phyloP scores from a whole-genome alignment of 192 early-diverging fungal species.

The Dimargaris xerosporica region DNA sequence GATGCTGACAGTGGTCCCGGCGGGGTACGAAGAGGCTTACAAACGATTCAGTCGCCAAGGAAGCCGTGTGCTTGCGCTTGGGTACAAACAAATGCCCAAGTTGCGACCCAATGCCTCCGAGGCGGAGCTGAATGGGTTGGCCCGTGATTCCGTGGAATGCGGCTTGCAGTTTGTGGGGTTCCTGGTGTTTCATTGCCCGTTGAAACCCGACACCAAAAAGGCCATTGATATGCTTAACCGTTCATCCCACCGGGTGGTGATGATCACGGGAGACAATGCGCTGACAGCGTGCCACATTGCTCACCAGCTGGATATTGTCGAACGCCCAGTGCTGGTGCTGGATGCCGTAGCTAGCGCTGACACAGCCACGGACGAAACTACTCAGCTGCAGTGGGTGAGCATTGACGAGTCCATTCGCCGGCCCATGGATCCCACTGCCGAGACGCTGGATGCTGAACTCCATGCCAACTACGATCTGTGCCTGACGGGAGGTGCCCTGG shows the following conservation, averaged over 20 bases:
- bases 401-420: slow-evolving; percentile 68
- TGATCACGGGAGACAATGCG: slow-evolving; percentile 99
- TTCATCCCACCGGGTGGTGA: slow-evolving; percentile 87
- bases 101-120: slow-evolving; percentile 15
- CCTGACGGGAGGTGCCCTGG: slow-evolving; percentile 83
- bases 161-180: slow-evolving; percentile 88
- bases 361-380: background rate
- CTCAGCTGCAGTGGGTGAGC: slow-evolving; percentile 50
- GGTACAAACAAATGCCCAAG: slow-evolving; percentile 57
- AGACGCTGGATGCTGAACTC: slow-evolving; percentile 39
- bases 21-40: slow-evolving; percentile 84
- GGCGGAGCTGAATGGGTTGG: slow-evolving; percentile 51
- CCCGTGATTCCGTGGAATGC: slow-evolving; percentile 70
- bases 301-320: slow-evolving; percentile 80
- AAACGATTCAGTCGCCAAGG: slow-evolving; percentile 88
- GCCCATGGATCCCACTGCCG: slow-evolving; percentile 37
- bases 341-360: slow-evolving; percentile 45
- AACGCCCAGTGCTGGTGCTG: slow-evolving; percentile 72
- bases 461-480: slow-evolving; percentile 78
- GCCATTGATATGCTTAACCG: slow-evolving; percentile 84
- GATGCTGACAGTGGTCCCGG: slow-evolving; percentile 73
- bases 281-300: slow-evolving; percentile 96
- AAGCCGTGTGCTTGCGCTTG: slow-evolving; percentile 88
- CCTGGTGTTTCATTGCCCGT: slow-evolving; percentile 88
- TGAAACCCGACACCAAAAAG: slow-evolving; percentile 83